These are phyloP conservation scores for Lepidium africanum DNA, from an alignment of 345 rosid species.

Conservation along the genomic window DNA sequence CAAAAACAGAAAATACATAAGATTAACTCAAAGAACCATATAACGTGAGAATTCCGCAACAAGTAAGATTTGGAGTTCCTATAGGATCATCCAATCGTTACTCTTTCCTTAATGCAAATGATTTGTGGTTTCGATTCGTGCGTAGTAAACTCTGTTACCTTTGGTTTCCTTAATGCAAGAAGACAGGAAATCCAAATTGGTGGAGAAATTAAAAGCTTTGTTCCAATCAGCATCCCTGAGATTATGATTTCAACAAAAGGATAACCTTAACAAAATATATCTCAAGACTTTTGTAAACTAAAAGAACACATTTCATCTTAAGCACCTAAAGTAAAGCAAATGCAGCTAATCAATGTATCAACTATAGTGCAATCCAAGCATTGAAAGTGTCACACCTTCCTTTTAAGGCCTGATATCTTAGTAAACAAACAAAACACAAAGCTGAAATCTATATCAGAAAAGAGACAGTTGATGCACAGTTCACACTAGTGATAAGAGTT, in stretches of 20 bases:
- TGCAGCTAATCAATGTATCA: no score
- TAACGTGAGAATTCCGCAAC: neutral
- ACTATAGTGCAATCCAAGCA: no score
- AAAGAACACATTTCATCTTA: neutral
- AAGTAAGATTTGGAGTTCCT: neutral
- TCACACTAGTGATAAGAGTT: neutral
- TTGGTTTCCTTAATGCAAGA: constrained; percentile 47
- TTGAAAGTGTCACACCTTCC: no score
- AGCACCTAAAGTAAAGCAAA: neutral
- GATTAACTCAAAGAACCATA: neutral
- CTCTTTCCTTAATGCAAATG: neutral
- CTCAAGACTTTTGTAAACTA: neutral
- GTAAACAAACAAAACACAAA: constrained; percentile 1
- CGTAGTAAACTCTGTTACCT: constrained; percentile 37
- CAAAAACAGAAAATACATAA: neutral
- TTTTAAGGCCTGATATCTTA: neutral
- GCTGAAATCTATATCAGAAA: neutral
- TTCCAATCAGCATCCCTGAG: constrained; percentile 88
- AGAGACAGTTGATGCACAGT: neutral
- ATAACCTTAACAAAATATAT: neutral
- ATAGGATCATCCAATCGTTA: neutral
- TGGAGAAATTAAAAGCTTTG: constrained; percentile 69
- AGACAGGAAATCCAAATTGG: constrained; percentile 62
- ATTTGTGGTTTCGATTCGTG: neutral
- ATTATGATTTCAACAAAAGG: constrained; percentile 13